Evolutionary conservation across 1,284 basidiomycete species (phyloP), one percentile per base, ranked within the genome.

Genomic region (Chondrostereum purpureum): DNA sequence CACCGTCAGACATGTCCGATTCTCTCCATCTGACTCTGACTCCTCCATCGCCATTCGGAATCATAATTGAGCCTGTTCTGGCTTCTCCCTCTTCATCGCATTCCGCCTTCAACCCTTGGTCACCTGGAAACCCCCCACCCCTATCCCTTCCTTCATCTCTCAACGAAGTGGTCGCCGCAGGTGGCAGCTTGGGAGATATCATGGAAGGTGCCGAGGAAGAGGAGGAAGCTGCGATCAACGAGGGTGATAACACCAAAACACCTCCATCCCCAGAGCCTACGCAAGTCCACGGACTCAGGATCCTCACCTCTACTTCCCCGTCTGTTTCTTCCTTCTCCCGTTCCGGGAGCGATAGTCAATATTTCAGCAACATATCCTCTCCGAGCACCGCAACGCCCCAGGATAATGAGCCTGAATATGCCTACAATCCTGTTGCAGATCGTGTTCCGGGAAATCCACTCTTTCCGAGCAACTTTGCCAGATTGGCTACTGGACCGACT

Each of bases 401-500:
- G 17, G 14, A 39, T 19, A 21, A n/a, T n/a, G 38, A 3, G 38
- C 38, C 2, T 14, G 38, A 31, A 22, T 68, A 72, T 50, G 60
- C 19, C 4, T 43, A 43, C 23, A 35, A 73, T 52, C 61, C 61
- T 3, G 61, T 70, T 3, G 73, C 68, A 11, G 78, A 83, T 53
- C 71, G 80, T 12, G 64, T 62, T 1, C 73, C 78, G 1, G 80
- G 80, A 0, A 74, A 78, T 50, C 83, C 83, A 6, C 61, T 85
- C 10, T 86, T 86, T 61, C 80, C 78, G 8, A 79, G 70, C 48
- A 77, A 72, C 57, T 86, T 86, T 60, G 75, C 82, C 33, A 69
- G 74, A 46, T 61, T 86, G 49, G 72, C 75, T 19, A 53, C 69
- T 16, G 71, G 70, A 19, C 81, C 81, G 27, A 81, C 79, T 11